Conservation (phyloP, 1,139 yeast species). For the Blastobotrys apis region DNA sequence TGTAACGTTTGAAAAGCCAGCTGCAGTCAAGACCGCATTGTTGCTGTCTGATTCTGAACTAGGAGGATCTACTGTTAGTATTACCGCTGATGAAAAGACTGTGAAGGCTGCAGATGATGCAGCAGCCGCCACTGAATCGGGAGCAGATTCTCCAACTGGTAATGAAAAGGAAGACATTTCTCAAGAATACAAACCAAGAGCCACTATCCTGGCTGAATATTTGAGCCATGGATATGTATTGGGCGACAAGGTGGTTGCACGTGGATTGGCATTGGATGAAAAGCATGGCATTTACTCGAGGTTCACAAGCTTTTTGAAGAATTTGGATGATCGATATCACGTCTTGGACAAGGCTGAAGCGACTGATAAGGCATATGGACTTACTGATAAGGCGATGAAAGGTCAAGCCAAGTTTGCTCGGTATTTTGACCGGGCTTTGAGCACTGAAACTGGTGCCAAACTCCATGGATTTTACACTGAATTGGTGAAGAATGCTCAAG, state of each 20-base stretch:
- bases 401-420: conserved; percentile 40
- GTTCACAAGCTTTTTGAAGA: conserved; percentile 52
- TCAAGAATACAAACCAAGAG: conserved; percentile 76
- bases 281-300: conserved; percentile 57
- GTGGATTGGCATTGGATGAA: conserved; percentile 54
- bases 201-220: conserved; percentile 71
- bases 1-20: conserved; percentile 52
- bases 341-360: conserved; percentile 49
- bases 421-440: conserved; percentile 48
- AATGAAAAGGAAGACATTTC: conserved; percentile 43
- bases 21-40: conserved; percentile 71
- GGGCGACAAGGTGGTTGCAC: conserved; percentile 57
- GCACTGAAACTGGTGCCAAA: conserved; percentile 45
- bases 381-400: conserved; percentile 35
- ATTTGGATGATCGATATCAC: conserved; percentile 57
- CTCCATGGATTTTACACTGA: conserved; percentile 50
- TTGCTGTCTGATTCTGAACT: conserved; percentile 71
- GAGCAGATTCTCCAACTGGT: conserved; percentile 16
- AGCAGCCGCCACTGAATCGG: conserved; percentile 26
- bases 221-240: conserved; percentile 66
- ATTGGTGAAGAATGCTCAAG: conserved; percentile 53
- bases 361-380: conserved; percentile 41
- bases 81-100: conserved; percentile 40
- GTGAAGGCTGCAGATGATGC: conserved; percentile 27
- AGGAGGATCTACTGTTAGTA: conserved; percentile 52